A percentile compares a stretch with the other conserved stretches of the same genome.
These are phyloP conservation scores for Martiniozyma abietophila DNA, from an alignment of 805 yeast genomes.

Conservation along the genomic window DNA sequence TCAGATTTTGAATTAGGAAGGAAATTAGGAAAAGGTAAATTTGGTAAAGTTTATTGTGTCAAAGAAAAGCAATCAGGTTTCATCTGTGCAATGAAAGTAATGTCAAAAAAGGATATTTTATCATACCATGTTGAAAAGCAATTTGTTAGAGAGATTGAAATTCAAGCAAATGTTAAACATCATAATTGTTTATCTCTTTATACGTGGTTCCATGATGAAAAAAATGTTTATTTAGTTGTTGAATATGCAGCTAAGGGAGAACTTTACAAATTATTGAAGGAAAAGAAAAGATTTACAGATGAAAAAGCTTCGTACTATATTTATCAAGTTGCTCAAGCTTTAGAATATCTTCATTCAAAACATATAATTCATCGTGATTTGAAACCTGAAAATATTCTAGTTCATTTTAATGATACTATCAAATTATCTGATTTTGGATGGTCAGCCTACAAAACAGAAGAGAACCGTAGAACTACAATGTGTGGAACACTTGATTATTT, in stretches of 20 bases:
- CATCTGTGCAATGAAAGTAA: constrained; percentile 83
- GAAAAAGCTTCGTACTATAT: constrained; percentile 69
- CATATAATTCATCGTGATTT: constrained; percentile 86
- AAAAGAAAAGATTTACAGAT: constrained; percentile 62
- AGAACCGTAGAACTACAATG: constrained; percentile 56
- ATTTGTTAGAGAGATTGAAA: constrained; percentile 84
- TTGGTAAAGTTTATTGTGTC: constrained; percentile 89
- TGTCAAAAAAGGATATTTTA: constrained; percentile 74
- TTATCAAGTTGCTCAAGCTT: constrained; percentile 74
- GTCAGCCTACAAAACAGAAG: constrained; percentile 62
- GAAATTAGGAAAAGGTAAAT: constrained; percentile 84
- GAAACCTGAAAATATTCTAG: constrained; percentile 85
- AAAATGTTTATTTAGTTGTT: constrained; percentile 71
- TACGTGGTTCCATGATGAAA: constrained; percentile 77
- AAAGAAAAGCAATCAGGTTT: constrained; percentile 65
- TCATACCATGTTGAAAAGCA: constrained; percentile 75
- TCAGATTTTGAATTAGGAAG: constrained; percentile 79
- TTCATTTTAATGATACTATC: constrained; percentile 63
- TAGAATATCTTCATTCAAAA: constrained; percentile 66
- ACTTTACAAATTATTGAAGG: constrained; percentile 61
- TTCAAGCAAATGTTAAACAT: constrained; percentile 73
- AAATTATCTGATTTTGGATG: constrained; percentile 95
- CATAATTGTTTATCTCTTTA: constrained; percentile 71
- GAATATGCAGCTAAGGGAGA: constrained; percentile 88
- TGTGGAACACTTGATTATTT: constrained; percentile 94